Base-by-base conservation (phyloP, 2,329 filamentous ascomycete genomes). In the Stemphylium lycopersici region DNA sequence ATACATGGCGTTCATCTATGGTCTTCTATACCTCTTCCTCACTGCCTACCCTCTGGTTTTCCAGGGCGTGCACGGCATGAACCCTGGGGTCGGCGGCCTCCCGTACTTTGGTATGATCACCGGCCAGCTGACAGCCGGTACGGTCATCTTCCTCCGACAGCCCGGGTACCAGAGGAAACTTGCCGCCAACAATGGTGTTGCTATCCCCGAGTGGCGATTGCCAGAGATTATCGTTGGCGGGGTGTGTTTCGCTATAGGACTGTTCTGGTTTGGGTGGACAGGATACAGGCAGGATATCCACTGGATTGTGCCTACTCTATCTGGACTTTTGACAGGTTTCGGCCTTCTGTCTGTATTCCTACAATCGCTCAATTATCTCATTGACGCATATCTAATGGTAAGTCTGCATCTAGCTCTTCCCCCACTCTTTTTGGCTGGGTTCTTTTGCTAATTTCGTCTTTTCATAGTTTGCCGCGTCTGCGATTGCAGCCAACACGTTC, bases 31-130 rank as follows among this genome's bases (percentile, higher is more conserved):
- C 69, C 86, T 95, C 18, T 95, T 93, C 79, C 80, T 96, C 48
- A 93, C 90, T 0, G 89, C 91, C 0, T 96, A 95, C 63, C 89
- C 90, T 0, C 83, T 95, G 39, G 89, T 96, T 37, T 96, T 95
- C 77, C 81, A 88, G 56, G 70, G 76, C 3, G 82, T 95, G 1
- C 88, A 96, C 73, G 81, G 83, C 59, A 89, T 95, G 78, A 85
- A 79, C 36, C 70, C 82, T 1, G 92, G 92, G 54, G 77, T 90
- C 20, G 84, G 87, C 10, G 91, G 91, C 2, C 81, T 97, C 2
- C 87, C 91, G 3, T 96, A 92, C 75, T 90, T 96, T 66, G 91
- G 91, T 49, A 91, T 96, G 87, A 85, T 95, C 48, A 70, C 81
- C 7, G 91, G 91, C 37, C 84, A 91, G 70, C 62, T 95, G 13